These are phyloP conservation scores for Penicillium sumatraense DNA, from an alignment of 2,329 filamentous ascomycete species.

Conservation along the genomic window DNA sequence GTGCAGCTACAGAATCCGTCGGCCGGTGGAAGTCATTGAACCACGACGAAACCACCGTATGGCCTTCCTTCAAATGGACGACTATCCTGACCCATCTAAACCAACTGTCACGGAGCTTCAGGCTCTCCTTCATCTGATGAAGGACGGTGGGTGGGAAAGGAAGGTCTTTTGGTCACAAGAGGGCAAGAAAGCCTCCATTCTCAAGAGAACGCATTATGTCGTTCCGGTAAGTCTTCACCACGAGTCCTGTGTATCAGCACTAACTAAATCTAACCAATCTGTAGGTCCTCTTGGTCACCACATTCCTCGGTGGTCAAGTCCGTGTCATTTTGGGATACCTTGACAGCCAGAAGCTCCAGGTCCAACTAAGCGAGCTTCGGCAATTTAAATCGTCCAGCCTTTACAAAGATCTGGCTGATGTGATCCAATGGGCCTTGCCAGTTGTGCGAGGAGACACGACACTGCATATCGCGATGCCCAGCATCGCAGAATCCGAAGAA, in stretches of 20 bases:
- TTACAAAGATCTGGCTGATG: background rate
- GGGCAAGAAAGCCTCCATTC: background rate
- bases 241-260: background rate
- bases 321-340: slow-evolving; percentile 13
- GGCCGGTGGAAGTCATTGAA: background rate
- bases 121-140: background rate
- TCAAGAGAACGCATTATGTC: slow-evolving; percentile 2
- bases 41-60: slow-evolving; percentile 3
- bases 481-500: slow-evolving; percentile 1
- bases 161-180: background rate
- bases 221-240: slow-evolving; percentile 7
- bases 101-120: slow-evolving; percentile 4
- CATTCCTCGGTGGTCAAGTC: slow-evolving; percentile 11
- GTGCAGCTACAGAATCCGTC: background rate
- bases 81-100: background rate
- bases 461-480: background rate
- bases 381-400: slow-evolving; percentile 4
- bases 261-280: background rate
- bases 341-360: background rate
- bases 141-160: background rate
- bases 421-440: slow-evolving; percentile 10
- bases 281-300: slow-evolving; percentile 8
- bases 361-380: slow-evolving; percentile 11
- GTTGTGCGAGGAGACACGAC: slow-evolving; percentile 4
- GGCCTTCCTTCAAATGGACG: background rate